These are phyloP conservation scores for Pyrenula massariospora DNA, from an alignment of 495 filamentous ascomycete genomes.

Conservation along the genomic window DNA sequence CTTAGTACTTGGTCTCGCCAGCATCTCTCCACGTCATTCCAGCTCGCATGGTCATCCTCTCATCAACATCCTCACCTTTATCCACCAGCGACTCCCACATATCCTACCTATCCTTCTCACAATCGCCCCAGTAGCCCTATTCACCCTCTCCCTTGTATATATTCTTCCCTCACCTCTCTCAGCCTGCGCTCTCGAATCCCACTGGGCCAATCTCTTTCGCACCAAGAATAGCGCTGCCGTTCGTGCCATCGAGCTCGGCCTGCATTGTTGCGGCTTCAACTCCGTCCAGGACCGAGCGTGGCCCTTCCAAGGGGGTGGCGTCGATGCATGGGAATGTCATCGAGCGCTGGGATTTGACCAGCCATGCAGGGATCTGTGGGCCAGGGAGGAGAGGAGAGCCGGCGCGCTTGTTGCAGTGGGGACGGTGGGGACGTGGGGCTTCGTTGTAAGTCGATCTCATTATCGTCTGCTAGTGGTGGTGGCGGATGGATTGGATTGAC, in stretches of 20 bases:
- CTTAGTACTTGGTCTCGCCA: not conserved
- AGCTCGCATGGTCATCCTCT: no score
- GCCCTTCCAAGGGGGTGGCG: slow-evolving; percentile 30
- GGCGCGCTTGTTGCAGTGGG: no score
- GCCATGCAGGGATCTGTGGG: not conserved
- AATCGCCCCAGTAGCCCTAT: slow-evolving; percentile 38
- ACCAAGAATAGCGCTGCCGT: slow-evolving; percentile 37
- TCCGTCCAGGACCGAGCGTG: slow-evolving; percentile 42
- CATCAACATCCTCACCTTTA: not conserved
- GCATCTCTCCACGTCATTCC: not conserved
- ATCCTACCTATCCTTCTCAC: not conserved
- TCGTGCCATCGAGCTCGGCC: slow-evolving; percentile 47
- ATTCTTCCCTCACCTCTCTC: slow-evolving; percentile 32
- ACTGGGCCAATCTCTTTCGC: slow-evolving; percentile 40
- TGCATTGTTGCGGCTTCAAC: slow-evolving; percentile 54
- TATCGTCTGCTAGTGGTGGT: no score
- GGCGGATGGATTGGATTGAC: no score
- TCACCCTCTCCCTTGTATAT: slow-evolving; percentile 43
- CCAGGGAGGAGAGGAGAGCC: not conserved
- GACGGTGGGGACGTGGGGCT: no score
- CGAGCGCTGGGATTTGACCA: slow-evolving; percentile 1
- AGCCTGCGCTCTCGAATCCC: slow-evolving; percentile 36
- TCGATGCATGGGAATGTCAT: not conserved
- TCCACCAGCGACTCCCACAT: not conserved
- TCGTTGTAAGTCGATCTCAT: no score